Evolutionary conservation across 2,329 filamentous ascomycete genomes (phyloP), one percentile per base, ranked within the genome.

Genomic region (Biscogniauxia sp.): DNA sequence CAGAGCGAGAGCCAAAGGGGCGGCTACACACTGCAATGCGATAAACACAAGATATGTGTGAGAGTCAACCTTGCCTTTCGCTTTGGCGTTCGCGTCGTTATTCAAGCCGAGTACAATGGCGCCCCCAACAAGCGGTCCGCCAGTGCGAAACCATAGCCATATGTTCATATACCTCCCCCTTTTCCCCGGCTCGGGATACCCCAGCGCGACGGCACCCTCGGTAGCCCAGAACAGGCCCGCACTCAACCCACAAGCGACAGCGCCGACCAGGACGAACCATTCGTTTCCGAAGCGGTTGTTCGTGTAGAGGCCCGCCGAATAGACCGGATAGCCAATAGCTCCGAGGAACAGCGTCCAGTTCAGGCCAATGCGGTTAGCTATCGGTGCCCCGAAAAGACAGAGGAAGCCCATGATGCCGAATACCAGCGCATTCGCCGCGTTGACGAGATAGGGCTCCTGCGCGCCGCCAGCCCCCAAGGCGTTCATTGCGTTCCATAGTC

Each of bases 181-280:
- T 55, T 90, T 89, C 64, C 84, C 85, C 0, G 88, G 87, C 69
- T 92, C 89, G 0, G 89, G 88, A 62, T 92, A 92, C 0, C 86
- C 82, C 5, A 92, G 81, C 0, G 88, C 88, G 56, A 92, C 88
- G 0, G 89, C 88, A 1, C 87, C 88, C 74, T 93, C 90, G 0
- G 88, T 86, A 78, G 86, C 88, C 90, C 90, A 93, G 73, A 92
- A 92, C 0, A 92, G 78, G 0, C 89, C 89, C 0, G 89, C 89
- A 0, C 85, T 88, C 28, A 91, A 80, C 8, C 89, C 89, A 65
- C 89, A 92, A 0, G 88, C 77, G 0, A 87, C 87, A 0, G 87
- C 88, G 1, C 88, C 90, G 2, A 92, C 74, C 0, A 91, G 79
- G 0, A 88, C 82, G 6, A 92, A 80, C 89, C 89, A 92, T 15